Base-by-base conservation (phyloP, 2,329 filamentous ascomycete genomes). In the Thielaviopsis euricoi region DNA sequence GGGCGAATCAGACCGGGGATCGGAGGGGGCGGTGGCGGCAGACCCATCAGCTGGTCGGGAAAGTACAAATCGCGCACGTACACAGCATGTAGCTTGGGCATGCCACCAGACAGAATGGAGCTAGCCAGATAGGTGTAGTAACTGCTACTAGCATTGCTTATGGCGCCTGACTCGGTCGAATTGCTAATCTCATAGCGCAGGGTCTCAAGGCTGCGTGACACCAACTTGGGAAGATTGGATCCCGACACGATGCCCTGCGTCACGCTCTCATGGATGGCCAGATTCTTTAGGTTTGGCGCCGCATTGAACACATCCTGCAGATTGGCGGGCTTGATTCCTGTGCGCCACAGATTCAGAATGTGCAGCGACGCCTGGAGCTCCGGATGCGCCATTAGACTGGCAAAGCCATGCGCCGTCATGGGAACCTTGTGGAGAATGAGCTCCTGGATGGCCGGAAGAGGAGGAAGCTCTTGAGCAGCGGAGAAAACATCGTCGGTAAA, bases 31-130 rank as follows among this genome's bases (percentile, higher is more conserved):
- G 87, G 85, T 1, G 83, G 83, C 1, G 83, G 79, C 6, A 91
- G 75, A 15, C 74, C 75, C 50, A 89, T 77, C 6, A 96, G 79
- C 12, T 84, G 78, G 63, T 95, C 88, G 1, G 89, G 83, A 67
- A 97, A 95, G 54, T 80, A 76, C 25, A 85, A 80, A 65, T 96
- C 89, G 55, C 88, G 85, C 19, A 96, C 91, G 67, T 94, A 96
- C 7, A 97, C 78, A 22, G 83, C 80, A 40, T 77, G 77, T 9
- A 97, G 76, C 40, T 78, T 79, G 1, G 89, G 89, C 7, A 97
- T 76, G 7, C 81, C 79, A 61, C 85, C 85, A 17, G 82, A 79
- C 61, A 93, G 80, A 33, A 97, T 79, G 0, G 88, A 95, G n/a
- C 80, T 80, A 25, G 88, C 83, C 21, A 97, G 80, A 69, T 95